Base-by-base conservation (phyloP, 768 basidiomycete genomes). In the Suillus sp. region DNA sequence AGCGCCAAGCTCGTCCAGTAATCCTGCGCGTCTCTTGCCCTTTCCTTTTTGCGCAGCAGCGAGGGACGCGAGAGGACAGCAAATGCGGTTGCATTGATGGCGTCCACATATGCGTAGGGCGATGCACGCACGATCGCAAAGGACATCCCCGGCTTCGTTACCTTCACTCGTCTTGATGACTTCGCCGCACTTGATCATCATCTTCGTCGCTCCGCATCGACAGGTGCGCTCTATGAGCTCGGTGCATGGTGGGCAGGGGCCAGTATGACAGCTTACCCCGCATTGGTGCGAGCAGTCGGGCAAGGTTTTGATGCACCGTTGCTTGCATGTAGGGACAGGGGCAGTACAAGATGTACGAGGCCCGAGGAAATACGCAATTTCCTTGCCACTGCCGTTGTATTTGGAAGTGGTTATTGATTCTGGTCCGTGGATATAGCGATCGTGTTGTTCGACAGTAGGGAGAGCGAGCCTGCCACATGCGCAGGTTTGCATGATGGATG, bases 41-140 rank as follows among this genome's bases (percentile, higher is more conserved):
- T 88, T 87, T 18, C 74, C 79, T 69, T 90, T 92, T 67, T 82
- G 81, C 25, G 74, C 65, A 16, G 74, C 70, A 14, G 83, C 80
- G 5, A 91, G 77, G 22, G 82, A 85, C 0, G 94, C 90, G 0
- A 98, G 83, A 0, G 97, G 96, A 69, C 97, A 99, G 72, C 97
- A 99, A 10, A 89, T 64, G 4, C 95, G 83, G 20, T 81, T 80
- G 71, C 97, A 99, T 65, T 90, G 88, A 70, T 99, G 97, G 25
- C 88, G 81, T 0, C 96, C 93, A 71, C 97, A 99, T 9, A 85
- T 83, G 18, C 95, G 85, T 11, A 94, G 78, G 0, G 89, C 91
- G 22, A 78, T 77, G 71, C 97, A 99, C 1, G 88, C 84, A 37
- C 85, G 83, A 62, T 94, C 90, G 74, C 97, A 99, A 1, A 90